Evolutionary conservation across 352 stramenopile genomes (phyloP), one percentile per base, ranked within the genome.

Genomic region (Pythium diclinum): DNA sequence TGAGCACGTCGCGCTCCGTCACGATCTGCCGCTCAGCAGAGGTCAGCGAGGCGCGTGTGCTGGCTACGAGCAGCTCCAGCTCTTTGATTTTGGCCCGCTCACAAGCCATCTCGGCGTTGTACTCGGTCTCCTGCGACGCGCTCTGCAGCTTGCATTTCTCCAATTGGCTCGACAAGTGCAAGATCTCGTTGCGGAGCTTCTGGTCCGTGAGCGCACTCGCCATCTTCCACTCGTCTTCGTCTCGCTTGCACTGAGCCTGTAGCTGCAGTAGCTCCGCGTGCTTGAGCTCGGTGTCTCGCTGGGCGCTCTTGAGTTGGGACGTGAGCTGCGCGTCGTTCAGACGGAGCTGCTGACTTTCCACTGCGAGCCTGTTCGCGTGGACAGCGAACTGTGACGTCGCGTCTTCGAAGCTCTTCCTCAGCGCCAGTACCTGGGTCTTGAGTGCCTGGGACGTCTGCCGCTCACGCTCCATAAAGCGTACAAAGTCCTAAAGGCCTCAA

Each of bases 401-500:
- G 9, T 76, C 63, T 34, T 76, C 67, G 21, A 82, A 85, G 33
- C 61, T 69, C 3, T 53, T 62, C 33, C 83, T 81, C 21, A 90
- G 61, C 25, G 69, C 48, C 3, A 49, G 28, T 14, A 85, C 67
- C 42, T 93, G 67, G 1, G 63, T 53, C 2, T 75, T 71, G 28
- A 91, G 64, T 48, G 75, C 61, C 48, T 71, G 65, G 10, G 79
- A 69, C 25, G 75, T 70, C 6, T 59, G 72, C 10, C 81, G 80
- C 64, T 91, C 81, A 13, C 63, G 67, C 71, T 88, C 78, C 58
- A 91, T 73, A 59, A 91, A 93, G n/a, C 66, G 69, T 54, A 88
- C 74, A 52, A 91, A 89, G 3, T 77, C 68, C 79, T 91, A 51
- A 4, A 49, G 33, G 47, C 10, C 33, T 19, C 0, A 7, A 19